Percentiles rank a stretch among this genome's conserved stretches.
Evolutionary conservation across 345 rosid species (phyloP).

Genomic region (Sisymbrium irio): DNA sequence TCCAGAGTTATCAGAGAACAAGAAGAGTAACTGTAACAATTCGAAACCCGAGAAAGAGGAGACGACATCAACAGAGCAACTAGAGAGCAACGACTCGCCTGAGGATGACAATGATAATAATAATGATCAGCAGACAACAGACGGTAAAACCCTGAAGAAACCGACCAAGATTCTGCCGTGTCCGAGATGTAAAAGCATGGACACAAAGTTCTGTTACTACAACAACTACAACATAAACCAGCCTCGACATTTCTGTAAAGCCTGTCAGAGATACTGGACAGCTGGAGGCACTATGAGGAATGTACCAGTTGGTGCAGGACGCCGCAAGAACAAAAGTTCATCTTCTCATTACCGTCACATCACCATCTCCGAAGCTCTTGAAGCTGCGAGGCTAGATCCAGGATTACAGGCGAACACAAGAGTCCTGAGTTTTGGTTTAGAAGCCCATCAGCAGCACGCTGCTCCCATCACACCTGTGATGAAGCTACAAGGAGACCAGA

Average conservation of each 20-base stretch:
- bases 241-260: slow-evolving; percentile 92
- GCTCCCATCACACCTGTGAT: slow-evolving; percentile 51
- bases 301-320: slow-evolving; percentile 86
- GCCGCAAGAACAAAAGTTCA: slow-evolving; percentile 82
- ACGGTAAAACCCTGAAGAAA: slow-evolving; percentile 63
- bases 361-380: slow-evolving; percentile 70
- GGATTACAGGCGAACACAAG: slow-evolving; percentile 50
- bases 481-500: slow-evolving; percentile 45
- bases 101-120: background rate
- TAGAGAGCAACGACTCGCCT: slow-evolving; percentile 39
- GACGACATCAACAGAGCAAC: slow-evolving; percentile 39
- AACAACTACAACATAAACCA: slow-evolving; percentile 91
- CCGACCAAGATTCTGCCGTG: slow-evolving; percentile 90
- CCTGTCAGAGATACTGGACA: slow-evolving; percentile 96
- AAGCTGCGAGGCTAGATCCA: slow-evolving; percentile 56
- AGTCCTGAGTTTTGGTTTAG: slow-evolving; percentile 62
- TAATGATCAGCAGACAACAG: slow-evolving; percentile 24
- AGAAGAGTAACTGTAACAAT: background rate
- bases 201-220: slow-evolving; percentile 89
- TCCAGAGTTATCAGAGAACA: slow-evolving; percentile 12
- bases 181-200: slow-evolving; percentile 88
- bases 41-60: slow-evolving; percentile 36
- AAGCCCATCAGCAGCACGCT: slow-evolving; percentile 45
- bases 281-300: slow-evolving; percentile 96
- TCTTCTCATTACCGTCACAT: slow-evolving; percentile 62